Base-by-base conservation (phyloP, 441 rosid species). In the Adansonia grandidieri region DNA sequence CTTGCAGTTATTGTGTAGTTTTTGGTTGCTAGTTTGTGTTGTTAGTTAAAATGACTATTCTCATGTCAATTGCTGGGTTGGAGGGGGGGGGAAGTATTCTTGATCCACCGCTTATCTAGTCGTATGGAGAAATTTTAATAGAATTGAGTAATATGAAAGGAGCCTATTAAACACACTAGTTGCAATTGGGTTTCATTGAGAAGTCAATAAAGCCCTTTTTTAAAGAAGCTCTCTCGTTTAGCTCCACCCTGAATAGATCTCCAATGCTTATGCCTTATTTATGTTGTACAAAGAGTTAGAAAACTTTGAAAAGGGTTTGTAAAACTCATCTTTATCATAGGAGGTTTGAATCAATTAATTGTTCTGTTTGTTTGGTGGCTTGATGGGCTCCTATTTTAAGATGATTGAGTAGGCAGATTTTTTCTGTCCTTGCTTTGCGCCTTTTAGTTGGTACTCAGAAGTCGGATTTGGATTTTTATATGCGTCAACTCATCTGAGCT, bases 161-260 rank as follows among this genome's bases (percentile, higher is more conserved):
- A 53, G 42, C 22, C 22, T 22, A 24, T 15, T 9, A 50, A 51
- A 28, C 4, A 47, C 10, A 62, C 53, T 54, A 13, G 14, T 45
- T 44, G 42, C 69, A 61, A 74, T 61, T 61, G 57, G 68, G 58
- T 47, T 54, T 47, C 51, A 66, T 17, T 66, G 67, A 74, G 22
- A 74, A 58, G 68, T 58, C 53, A 74, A 42, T 11, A 20, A 9
- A 28, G 9, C 9, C 20, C 45, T 75, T 63, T 15, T 3, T 57
- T 24, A 20, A 20, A 61, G 67, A 20, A 74, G 68, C 68, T 60
- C 28, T 57, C 73, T 50, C 42, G n/a, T 71, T 54, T 71, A 64
- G 47, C 50, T 65, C 50, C 48, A 40, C 4, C 13, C 37, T 20
- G 57, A 69, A 50, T 69, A 69, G 22, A 47, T 20, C 40, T 69